These are phyloP conservation scores for Cercospora sojina DNA, from an alignment of 2,329 filamentous ascomycete species.

Conservation along the genomic window DNA sequence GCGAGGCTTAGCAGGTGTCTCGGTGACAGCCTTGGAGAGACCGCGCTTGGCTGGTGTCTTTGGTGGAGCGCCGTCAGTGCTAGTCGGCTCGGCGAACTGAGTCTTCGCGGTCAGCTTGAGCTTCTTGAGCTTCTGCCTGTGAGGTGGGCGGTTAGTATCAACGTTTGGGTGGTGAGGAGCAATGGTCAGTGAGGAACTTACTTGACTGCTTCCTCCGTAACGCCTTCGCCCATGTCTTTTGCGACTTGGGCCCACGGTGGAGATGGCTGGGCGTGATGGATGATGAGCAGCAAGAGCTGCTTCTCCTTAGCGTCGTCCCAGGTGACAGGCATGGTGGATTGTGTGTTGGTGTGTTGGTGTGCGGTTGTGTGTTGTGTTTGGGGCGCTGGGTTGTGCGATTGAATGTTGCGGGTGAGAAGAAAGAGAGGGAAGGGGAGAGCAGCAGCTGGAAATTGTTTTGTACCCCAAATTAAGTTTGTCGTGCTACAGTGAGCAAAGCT, in stretches of 20 bases:
- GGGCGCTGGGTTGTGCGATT: background rate
- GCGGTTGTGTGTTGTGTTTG: background rate
- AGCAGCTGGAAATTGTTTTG: background rate
- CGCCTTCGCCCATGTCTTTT: constrained; percentile 2
- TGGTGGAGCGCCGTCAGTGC: background rate
- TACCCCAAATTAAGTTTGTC: background rate
- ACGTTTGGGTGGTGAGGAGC: background rate
- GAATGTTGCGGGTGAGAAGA: background rate
- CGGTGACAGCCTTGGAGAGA: background rate
- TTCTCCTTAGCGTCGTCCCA: constrained; percentile 20
- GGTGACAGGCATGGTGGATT: constrained; percentile 10
- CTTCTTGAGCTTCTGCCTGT: constrained; percentile 15
- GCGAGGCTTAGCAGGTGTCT: background rate
- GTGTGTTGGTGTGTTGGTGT: background rate
- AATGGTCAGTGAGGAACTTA: background rate
- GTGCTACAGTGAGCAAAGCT: background rate
- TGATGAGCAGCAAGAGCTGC: constrained; percentile 15
- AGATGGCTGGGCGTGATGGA: constrained; percentile 13
- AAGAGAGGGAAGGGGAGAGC: background rate
- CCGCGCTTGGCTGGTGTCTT: constrained; percentile 14
- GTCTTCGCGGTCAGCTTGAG: background rate
- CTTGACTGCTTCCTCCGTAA: constrained; percentile 7
- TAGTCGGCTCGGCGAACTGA: constrained; percentile 4
- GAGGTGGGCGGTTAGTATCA: background rate
- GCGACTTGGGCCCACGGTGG: constrained; percentile 23